Evolutionary conservation across 2,329 filamentous ascomycete genomes (phyloP).

Genomic region (Aulographum hederae): DNA sequence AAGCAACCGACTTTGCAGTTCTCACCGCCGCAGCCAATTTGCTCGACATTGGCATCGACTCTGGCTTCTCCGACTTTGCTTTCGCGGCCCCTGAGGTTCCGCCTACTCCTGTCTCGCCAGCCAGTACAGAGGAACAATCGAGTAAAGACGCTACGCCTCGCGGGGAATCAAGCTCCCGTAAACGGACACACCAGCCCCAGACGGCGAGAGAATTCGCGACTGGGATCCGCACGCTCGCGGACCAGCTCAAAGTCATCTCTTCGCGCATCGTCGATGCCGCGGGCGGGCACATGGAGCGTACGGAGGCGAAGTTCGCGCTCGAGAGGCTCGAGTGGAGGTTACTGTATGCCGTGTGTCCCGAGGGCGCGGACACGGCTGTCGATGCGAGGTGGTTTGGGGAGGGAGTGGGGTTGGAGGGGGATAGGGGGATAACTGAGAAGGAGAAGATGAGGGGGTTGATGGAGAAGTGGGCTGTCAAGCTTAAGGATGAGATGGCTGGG

Average conservation of each 20-base stretch:
- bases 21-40: constrained; percentile 48
- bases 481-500: too few species aligned
- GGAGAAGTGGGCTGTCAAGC: too few species aligned
- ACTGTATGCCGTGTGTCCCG: constrained; percentile 47
- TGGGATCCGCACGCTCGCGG: constrained; percentile 48
- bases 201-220: constrained; percentile 43
- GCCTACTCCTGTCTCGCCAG: constrained; percentile 5
- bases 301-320: constrained; percentile 59
- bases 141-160: constrained; percentile 1
- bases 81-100: constrained; percentile 30
- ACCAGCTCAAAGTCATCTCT: constrained; percentile 36
- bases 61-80: constrained; percentile 37
- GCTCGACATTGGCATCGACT: constrained; percentile 58
- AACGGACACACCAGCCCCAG: constrained; percentile 4
- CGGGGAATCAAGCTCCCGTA: not conserved
- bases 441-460: too few species aligned
- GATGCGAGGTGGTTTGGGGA: constrained; percentile 13
- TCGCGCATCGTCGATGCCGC: constrained; percentile 55
- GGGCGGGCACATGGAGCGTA: constrained; percentile 50
- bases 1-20: constrained; percentile 46
- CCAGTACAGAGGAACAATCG: constrained; percentile 1
- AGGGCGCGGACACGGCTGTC: constrained; percentile 34
- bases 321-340: constrained; percentile 61
- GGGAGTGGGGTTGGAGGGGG: constrained; percentile 18
- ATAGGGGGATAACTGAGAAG: too few species aligned